Base-by-base conservation (phyloP, 2,329 filamentous ascomycete genomes). In the Ceratocystis papillata region DNA sequence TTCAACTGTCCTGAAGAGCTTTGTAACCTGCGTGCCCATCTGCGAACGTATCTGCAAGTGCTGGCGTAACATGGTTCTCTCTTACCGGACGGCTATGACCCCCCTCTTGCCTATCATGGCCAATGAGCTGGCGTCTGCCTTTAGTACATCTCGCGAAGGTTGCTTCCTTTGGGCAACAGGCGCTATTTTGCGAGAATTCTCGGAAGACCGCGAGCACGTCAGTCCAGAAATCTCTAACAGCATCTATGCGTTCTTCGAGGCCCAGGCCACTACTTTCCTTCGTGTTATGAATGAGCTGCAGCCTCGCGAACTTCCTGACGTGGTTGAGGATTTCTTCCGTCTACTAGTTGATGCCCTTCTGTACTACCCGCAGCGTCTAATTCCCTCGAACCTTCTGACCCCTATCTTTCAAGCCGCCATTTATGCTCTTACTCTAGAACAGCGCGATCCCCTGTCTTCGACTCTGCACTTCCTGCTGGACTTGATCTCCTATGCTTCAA, bases 111-210 rank as follows among this genome's bases (percentile, higher is more conserved):
- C 89, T 0, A 83, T 85, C 22, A 85, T 99, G 76, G 95, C 94
- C 20, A 89, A 93, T 71, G 95, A 93, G 75, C 83, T 99, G 67
- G 90, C 90, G 0, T 82, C 81, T 69, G 92, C 93, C 3, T 99
- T 99, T 74, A 83, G 88, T 65, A 82, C 83, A 20, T 96, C 93
- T 10, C 84, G 87, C 68, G 93, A 99, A 76, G 94, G 94, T 12
- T 96, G 93, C 74, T 99, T 99, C 81, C 80, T 99, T n/a, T 99
- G 94, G 94, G 93, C 94, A 1, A 96, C 93, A 1, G 89, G 92
- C 70, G 90, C 93, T 7, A 95, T 99, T 69, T 83, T 99, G 37
- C 88, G 94, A 67, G 94, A 99, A 75, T 99, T 97, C 73, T 94
- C 90, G 0, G 90, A 96, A 71, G 91, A 93, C 53, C 85, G 89